Base-by-base conservation (phyloP, 2,329 filamentous ascomycete species). In the Aspergillus terreus region DNA sequence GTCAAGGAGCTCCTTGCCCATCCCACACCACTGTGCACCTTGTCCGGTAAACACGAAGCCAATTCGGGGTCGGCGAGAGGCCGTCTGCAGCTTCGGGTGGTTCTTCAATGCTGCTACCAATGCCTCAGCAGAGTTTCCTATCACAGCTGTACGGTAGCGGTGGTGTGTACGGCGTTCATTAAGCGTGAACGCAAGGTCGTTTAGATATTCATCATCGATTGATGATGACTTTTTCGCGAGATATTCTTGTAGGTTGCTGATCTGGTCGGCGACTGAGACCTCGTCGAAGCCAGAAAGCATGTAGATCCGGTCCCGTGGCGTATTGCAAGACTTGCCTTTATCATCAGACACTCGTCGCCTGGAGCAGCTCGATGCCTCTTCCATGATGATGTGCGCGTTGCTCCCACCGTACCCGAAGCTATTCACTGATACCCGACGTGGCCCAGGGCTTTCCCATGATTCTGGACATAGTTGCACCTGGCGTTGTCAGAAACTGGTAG, bases 401-500 rank as follows among this genome's bases (percentile, higher is more conserved):
- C 71, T 71, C 36, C 76, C 76, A 14, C 76, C 75, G 21, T 74
- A 77, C 2, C 76, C 76, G 50, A 77, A 77, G 5, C 69, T 72
- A 54, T 74, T 75, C 45, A 76, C 63, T 14, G 58, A 61, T 3
- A 56, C 57, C 15, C 62, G 56, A 46, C 52, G 58, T 9, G 51
- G 50, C 21, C 50, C 46, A 4, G 42, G 14, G n/a, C 35, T 53
- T 2, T 58, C 52, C 58, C 57, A 63, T 9, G 51, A 47, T 14
- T 56, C 56, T n/a, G 55, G 47, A n/a, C 53, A 25, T 12, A 60
- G 35, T 38, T 63, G 58, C 44, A 64, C 44, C 53, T 58, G 41
- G 36, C 32, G 32, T 40, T 12, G 45, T 45, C 17, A 41, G 32
- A 11, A 10, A 9, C 4, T 6, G 14, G 15, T n/a, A 5, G 12